Percentiles rank a stretch among this genome's conserved stretches.
Conservation (phyloP, 495 filamentous ascomycete genomes). For the Tuber melanosporum region DNA sequence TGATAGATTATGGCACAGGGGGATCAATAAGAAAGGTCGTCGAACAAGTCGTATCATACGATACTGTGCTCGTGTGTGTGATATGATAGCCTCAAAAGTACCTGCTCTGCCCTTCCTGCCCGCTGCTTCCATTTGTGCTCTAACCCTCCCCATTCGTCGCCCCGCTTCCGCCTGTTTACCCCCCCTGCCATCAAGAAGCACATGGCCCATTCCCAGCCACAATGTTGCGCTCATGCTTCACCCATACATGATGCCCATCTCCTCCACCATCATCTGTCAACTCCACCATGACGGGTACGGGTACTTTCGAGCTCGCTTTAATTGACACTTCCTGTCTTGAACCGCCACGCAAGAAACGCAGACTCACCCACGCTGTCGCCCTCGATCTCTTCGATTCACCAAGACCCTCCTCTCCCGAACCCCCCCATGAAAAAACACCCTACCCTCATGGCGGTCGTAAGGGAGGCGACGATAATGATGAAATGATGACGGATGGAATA, state of each 20-base stretch:
- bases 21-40: no score
- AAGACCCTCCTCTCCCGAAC: neutral
- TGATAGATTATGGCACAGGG: no score
- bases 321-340: conserved; percentile 27
- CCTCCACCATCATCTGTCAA: conserved; percentile 1
- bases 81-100: neutral
- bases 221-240: neutral
- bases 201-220: neutral
- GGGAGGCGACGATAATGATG: neutral
- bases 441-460: neutral
- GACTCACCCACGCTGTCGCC: conserved; percentile 25
- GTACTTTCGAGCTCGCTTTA: neutral
- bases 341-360: conserved; percentile 32
- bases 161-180: neutral
- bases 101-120: neutral
- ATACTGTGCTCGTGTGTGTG: no score
- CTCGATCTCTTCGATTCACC: conserved; percentile 24
- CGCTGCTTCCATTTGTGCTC: neutral
- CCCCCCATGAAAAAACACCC: conserved; percentile 9
- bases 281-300: neutral
- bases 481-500: conserved; percentile 13
- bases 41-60: no score
- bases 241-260: neutral
- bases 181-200: neutral
- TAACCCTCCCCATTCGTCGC: neutral